Evolutionary conservation across 805 yeast species (phyloP).

Genomic region (Lipomyces orientalis): DNA sequence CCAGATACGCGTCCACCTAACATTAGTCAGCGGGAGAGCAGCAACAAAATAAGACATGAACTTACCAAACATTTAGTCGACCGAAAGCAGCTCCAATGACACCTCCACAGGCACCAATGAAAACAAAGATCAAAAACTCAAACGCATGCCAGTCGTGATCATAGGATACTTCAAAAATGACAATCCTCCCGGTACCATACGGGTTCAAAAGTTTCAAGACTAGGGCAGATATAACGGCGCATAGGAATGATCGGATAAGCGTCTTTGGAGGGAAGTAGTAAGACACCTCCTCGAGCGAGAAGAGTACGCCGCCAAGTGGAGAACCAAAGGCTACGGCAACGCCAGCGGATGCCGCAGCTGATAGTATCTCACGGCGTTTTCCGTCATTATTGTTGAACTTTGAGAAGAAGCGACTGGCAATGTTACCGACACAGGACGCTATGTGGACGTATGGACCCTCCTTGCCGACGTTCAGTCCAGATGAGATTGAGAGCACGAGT

Average conservation of each 20-base stretch:
- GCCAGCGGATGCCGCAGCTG: constrained; percentile 65
- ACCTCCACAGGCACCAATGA: constrained; percentile 61
- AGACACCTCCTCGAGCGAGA: constrained; percentile 62
- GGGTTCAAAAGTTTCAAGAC: constrained; percentile 61
- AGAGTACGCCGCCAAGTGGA: constrained; percentile 64
- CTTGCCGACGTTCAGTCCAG: constrained; percentile 63
- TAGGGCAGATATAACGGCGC: constrained; percentile 60
- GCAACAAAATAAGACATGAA: not conserved
- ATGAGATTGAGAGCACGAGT: constrained; percentile 59
- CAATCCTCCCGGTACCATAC: constrained; percentile 65
- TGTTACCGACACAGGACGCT: constrained; percentile 64
- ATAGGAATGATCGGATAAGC: constrained; percentile 59
- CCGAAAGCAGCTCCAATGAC: constrained; percentile 58
- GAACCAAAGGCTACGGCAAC: constrained; percentile 67
- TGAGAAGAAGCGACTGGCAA: constrained; percentile 54
- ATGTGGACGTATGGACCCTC: constrained; percentile 69
- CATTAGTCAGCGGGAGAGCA: not conserved
- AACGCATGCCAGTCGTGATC: constrained; percentile 58
- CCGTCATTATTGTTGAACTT: constrained; percentile 56
- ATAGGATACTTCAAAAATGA: constrained; percentile 58
- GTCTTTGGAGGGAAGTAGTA: constrained; percentile 61
- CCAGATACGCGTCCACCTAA: constrained; percentile 52
- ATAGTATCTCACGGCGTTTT: constrained; percentile 57
- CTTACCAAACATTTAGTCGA: constrained; percentile 51
- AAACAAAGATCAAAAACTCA: constrained; percentile 54